These are phyloP conservation scores for Jimgerdemannia flammicorona DNA, from an alignment of 192 early-diverging fungal species.

Conservation along the genomic window DNA sequence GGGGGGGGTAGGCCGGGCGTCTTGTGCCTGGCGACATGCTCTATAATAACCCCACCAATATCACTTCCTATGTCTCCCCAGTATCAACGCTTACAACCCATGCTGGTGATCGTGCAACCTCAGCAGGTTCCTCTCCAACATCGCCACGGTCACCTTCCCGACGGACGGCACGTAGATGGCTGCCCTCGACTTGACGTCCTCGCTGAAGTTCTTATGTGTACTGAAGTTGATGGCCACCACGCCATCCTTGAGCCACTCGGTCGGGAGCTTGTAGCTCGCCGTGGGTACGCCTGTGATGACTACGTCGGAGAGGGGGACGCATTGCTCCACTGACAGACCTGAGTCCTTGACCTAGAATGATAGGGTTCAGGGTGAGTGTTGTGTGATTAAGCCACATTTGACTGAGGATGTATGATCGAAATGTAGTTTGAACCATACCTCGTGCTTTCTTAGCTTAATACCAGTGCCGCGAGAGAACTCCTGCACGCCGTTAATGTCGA, in stretches of 20 bases:
- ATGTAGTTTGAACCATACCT: constrained; percentile 5
- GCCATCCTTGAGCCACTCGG: constrained; percentile 88
- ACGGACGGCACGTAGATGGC: constrained; percentile 95
- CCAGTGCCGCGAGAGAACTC: constrained; percentile 70
- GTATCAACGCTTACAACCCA: neutral
- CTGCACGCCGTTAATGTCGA: constrained; percentile 88
- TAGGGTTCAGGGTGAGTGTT: neutral
- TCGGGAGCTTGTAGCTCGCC: constrained; percentile 83
- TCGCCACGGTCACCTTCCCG: constrained; percentile 98
- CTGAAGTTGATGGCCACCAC: constrained; percentile 98
- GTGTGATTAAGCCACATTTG: constrained; percentile 1
- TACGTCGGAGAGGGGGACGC: constrained; percentile 85
- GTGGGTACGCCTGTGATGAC: constrained; percentile 98
- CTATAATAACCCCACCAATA: too few species aligned
- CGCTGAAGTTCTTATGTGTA: constrained; percentile 92
- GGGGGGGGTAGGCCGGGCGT: too few species aligned
- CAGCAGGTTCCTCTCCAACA: constrained; percentile 95
- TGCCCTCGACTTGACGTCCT: constrained; percentile 88
- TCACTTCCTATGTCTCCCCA: too few species aligned
- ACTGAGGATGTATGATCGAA: neutral
- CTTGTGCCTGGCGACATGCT: too few species aligned
- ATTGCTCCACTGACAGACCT: constrained; percentile 68
- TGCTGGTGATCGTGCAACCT: constrained; percentile 76
- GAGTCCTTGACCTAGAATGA: constrained; percentile 65
- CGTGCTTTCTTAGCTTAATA: constrained; percentile 62